Evolutionary conservation across 495 filamentous ascomycete genomes (phyloP), one percentile per base, ranked within the genome.

Genomic region (Glutinoglossum americanum): DNA sequence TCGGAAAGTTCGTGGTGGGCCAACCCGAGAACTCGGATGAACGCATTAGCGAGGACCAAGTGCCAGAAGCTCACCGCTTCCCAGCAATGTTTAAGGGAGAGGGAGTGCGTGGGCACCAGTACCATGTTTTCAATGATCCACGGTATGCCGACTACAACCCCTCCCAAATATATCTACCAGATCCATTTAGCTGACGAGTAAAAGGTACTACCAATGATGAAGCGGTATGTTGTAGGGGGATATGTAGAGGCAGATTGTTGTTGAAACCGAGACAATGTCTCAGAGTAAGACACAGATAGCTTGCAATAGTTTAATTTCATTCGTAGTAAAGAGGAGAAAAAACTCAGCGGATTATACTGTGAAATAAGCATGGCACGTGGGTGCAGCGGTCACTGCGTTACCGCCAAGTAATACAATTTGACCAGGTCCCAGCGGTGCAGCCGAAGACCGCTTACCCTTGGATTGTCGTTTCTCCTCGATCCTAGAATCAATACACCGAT

Each of bases 111-210:
- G 93, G 85, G 10, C 93, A 99, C 71, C 71, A 73, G 39, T 99
- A 97, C 70, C 93, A 99, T 71, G 93, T 97, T 26, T 97, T 99
- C 67, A 77, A 95, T 59, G 85, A 92, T 72, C 92, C 92, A 55
- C 77, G 87, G 67, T 97, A 88, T 44, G 56, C 45, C 9, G 17
- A 41, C 23, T 32, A 15, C 5, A 2, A 45, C 3, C 21, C n/a
- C 17, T n/a, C 5, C 13, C 9, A 6, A 19, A 21, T 5, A 1
- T 5, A n/a, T 10, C 17, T 4, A 11, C 37, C 17, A 23, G 41
- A 23, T 1, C 17, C 41, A 21, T 10, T 21, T 21, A 1, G 41
- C 41, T 45, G 41, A 45, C 41, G 9, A 13, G 41, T 1, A 5
- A 13, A 45, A 45, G 49, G 17, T 53, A 53, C 49, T 53, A 8